A percentile compares a stretch with the other conserved stretches of the same genome.
These are phyloP conservation scores for Prunus mira DNA, from an alignment of 306 rosid species.

Conservation along the genomic window DNA sequence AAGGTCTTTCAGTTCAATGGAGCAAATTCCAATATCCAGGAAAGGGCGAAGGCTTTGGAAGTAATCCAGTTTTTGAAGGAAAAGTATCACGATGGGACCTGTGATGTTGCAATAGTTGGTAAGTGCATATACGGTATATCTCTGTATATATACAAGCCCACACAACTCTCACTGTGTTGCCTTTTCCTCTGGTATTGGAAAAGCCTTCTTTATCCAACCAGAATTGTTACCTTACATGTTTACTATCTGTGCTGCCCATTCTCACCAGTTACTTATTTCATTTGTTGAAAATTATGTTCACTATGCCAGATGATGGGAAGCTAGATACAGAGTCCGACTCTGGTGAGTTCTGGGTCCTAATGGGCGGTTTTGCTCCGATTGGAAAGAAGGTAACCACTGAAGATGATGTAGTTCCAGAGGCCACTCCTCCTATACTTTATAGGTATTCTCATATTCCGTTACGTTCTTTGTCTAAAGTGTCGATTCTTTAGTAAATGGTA, in stretches of 20 bases:
- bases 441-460: conserved; percentile 41
- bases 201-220: conserved; percentile 7
- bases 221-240: conserved; percentile 16
- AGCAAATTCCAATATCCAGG: conserved; percentile 96
- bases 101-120: conserved; percentile 98
- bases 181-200: background rate
- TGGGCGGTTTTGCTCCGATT: conserved; percentile 99
- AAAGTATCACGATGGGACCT: conserved; percentile 79
- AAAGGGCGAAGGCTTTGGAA: conserved; percentile 97
- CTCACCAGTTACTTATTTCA: background rate
- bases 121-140: conserved; percentile 27
- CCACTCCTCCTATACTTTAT: conserved; percentile 77
- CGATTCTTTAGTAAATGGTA: background rate
- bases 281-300: conserved; percentile 14
- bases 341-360: conserved; percentile 98
- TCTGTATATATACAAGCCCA: background rate
- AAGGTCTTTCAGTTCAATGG: conserved; percentile 98
- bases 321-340: conserved; percentile 98
- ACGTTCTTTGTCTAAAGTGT: background rate
- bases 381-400: conserved; percentile 81
- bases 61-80: conserved; percentile 93
- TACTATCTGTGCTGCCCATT: conserved; percentile 18
- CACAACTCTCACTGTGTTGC: background rate
- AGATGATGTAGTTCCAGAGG: conserved; percentile 86
- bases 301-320: conserved; percentile 89